Conservation (phyloP, 345 rosid species). For the Populus davidiana region DNA sequence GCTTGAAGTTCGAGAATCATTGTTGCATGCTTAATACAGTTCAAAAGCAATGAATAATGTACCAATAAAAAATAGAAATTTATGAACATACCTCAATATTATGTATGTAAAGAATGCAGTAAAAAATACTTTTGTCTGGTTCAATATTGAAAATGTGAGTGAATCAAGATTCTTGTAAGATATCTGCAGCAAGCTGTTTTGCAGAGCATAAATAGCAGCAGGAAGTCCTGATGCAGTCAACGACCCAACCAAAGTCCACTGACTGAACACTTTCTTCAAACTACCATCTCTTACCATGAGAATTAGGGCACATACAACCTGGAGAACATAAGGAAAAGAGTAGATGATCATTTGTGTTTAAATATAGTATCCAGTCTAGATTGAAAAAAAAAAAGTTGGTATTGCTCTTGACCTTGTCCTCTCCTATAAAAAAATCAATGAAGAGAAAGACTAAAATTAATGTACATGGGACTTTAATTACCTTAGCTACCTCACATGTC, state of each 20-base stretch:
- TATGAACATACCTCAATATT: slow-evolving; percentile 58
- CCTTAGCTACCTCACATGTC: slow-evolving; percentile 87
- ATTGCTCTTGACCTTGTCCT: too few relatives aligned
- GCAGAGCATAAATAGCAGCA: slow-evolving; percentile 91
- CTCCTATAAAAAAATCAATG: not conserved
- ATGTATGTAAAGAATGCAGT: slow-evolving; percentile 85
- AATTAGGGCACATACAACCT: slow-evolving; percentile 76
- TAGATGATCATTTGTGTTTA: not conserved
- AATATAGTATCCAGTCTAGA: too few relatives aligned
- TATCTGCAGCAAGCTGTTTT: slow-evolving; percentile 97
- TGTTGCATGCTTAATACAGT: not conserved
- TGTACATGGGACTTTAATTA: slow-evolving; percentile 12
- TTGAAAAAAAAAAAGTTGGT: too few relatives aligned
- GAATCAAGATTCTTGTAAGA: slow-evolving; percentile 96
- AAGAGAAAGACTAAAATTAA: not conserved
- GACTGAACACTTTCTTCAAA: slow-evolving; percentile 50
- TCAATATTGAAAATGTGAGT: slow-evolving; percentile 85
- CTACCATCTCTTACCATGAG: slow-evolving; percentile 84
- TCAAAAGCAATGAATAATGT: not conserved
- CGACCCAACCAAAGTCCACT: slow-evolving; percentile 89
- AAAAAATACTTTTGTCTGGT: slow-evolving; percentile 93
- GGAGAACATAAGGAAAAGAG: slow-evolving; percentile 9
- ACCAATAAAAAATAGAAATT: not conserved
- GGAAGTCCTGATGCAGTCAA: slow-evolving; percentile 97
- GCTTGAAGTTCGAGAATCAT: not conserved